Evolutionary conservation across 169 alveolate species (phyloP), one percentile per base, ranked within the genome.

Genomic region (Babesia ovata): DNA sequence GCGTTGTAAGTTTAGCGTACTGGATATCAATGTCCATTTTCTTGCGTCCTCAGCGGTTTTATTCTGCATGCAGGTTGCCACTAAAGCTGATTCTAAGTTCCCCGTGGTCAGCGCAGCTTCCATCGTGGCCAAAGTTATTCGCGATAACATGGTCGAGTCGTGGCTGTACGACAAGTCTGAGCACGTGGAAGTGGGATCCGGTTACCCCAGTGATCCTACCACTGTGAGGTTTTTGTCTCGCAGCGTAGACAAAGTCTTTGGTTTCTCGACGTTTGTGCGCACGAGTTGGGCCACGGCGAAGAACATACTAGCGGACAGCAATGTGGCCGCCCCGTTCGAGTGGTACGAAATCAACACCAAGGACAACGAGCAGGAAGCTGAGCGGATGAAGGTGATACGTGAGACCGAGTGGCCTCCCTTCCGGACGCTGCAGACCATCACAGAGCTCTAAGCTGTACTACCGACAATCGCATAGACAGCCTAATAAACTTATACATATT

Each of bases 21-120:
- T 13, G n/a, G 19, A 7, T 45, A 45, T 52, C 10, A 21, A 10
- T 1, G 59, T 24, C 26, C 16, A 52, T 52, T 1, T 52, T 14
- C 10, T 4, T 33, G n/a, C 59, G 33, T 52, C 1, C n/a, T 24
- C 24, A 22, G 13, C 14, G 7, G 33, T 52, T 33, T 13, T 7
- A 45, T 17, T 2, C 2, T 0, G 1, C 19, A 13, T 46, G 2
- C 72, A 90, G 87, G 95, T 90, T 19, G 76, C 86, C 45, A 93
- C 94, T 63, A 98, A 96, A 79, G 99, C 99, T 4, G 99, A 98
- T 85, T 88, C 98, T 46, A 91, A 93, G 52, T 96, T 63, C 79
- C 96, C 97, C 56, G 95, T 95, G 39, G 99, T 98, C 44, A 93
- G 98, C 72, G 99, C 99, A 17, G 99, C 99, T 0, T 95, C 98